phyloP scores from a whole-genome alignment of 2,329 filamentous ascomycete species.

The Botrytis fabae region DNA sequence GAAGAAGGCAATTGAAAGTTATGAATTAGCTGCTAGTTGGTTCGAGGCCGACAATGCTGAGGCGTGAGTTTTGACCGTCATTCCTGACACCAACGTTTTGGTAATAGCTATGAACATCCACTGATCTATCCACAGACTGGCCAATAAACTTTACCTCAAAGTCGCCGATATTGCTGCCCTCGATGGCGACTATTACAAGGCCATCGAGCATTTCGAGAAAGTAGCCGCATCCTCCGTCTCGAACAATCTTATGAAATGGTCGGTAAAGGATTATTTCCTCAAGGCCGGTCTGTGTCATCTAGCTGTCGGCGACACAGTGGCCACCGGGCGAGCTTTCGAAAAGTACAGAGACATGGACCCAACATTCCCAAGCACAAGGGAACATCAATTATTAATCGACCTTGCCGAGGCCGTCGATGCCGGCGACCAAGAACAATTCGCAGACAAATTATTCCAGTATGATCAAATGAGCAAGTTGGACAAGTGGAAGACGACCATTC shows the following conservation, averaged over 20 bases:
- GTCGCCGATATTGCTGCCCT: conserved; percentile 84
- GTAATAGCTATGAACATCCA: neutral
- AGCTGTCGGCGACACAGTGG: conserved; percentile 70
- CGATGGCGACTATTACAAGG: conserved; percentile 79
- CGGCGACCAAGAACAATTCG: conserved; percentile 78
- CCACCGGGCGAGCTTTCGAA: conserved; percentile 75
- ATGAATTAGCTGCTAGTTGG: conserved; percentile 84
- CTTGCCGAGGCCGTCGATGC: conserved; percentile 73
- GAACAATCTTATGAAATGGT: conserved; percentile 92
- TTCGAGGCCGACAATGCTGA: conserved; percentile 84
- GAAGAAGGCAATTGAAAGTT: conserved; percentile 76
- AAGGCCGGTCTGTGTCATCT: conserved; percentile 93
- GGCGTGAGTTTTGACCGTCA: conserved; percentile 58
- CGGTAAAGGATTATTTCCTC: conserved; percentile 92
- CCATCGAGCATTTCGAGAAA: conserved; percentile 79
- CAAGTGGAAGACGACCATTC: conserved; percentile 91
- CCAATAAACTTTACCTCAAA: conserved; percentile 93
- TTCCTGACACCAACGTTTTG: neutral
- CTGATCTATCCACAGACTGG: conserved; percentile 56
- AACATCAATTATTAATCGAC: conserved; percentile 79
- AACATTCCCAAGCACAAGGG: conserved; percentile 73
- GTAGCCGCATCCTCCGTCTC: conserved; percentile 76
- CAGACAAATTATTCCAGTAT: conserved; percentile 83
- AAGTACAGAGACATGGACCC: conserved; percentile 79
- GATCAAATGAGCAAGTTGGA: conserved; percentile 92